Conservation (phyloP, 2,329 filamentous ascomycete species). For the Sordariomycetes sp. region DNA sequence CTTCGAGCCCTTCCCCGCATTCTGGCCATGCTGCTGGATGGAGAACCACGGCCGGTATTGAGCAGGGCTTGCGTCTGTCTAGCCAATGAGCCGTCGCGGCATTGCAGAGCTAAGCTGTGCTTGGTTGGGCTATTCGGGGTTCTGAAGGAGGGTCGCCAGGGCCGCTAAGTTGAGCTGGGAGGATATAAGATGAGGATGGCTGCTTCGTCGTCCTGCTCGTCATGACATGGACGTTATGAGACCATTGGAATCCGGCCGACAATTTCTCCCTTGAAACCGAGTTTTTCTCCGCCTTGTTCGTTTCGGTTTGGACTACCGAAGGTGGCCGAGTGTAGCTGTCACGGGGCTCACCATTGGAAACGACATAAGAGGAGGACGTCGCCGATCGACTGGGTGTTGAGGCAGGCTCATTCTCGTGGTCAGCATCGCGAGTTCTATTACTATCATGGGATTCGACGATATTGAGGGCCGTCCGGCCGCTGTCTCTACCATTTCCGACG, state of each 20-base stretch:
- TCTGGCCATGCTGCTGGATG: not conserved
- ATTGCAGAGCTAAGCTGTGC: not conserved
- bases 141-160: too few relatives aligned
- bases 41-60: too few relatives aligned
- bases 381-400: not conserved
- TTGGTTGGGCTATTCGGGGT: too few relatives aligned
- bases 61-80: not conserved
- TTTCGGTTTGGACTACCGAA: not conserved
- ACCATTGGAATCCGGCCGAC: not conserved
- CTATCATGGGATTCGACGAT: conserved; percentile 3
- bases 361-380: too few relatives aligned
- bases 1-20: conserved; percentile 1
- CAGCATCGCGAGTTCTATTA: too few relatives aligned
- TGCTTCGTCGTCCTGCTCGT: not conserved
- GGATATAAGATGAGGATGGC: too few relatives aligned
- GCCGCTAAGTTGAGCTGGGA: too few relatives aligned
- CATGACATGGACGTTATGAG: not conserved
- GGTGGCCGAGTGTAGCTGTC: not conserved
- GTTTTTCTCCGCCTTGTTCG: not conserved
- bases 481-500: conserved; percentile 11
- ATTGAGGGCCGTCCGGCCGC: conserved; percentile 4
- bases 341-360: too few relatives aligned
- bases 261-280: conserved; percentile 1
- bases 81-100: not conserved
- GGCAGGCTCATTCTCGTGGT: too few relatives aligned